phyloP scores from a whole-genome alignment of 1,284 basidiomycete genomes.

The Sanghuangporus weigelae region DNA sequence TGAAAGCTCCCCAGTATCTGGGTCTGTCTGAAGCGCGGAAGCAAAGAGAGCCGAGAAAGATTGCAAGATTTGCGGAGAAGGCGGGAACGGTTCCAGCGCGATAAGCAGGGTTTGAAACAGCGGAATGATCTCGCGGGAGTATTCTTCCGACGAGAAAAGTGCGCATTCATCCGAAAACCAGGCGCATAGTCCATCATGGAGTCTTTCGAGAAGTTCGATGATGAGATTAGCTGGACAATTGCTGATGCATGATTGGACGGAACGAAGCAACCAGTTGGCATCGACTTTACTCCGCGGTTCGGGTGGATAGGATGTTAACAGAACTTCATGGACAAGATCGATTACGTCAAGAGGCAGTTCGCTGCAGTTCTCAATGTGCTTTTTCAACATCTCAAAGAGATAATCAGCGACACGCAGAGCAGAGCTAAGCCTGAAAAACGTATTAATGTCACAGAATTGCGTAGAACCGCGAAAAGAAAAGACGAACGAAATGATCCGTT shows the following conservation, averaged over 20 bases:
- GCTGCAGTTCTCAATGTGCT: conserved; percentile 36
- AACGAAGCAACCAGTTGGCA: conserved; percentile 56
- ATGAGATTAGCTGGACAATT: conserved; percentile 45
- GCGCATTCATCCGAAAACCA: conserved; percentile 60
- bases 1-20: background rate
- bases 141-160: conserved; percentile 46
- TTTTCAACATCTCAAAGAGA: conserved; percentile 50
- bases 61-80: conserved; percentile 12
- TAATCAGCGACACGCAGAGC: conserved; percentile 52
- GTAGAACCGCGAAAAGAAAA: background rate
- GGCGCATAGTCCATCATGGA: conserved; percentile 49
- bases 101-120: conserved; percentile 19
- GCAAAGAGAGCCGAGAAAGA: conserved; percentile 16
- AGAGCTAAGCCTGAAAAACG: conserved; percentile 25
- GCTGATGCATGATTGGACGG: conserved; percentile 48
- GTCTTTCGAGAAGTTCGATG: conserved; percentile 37
- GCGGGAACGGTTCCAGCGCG: conserved; percentile 12
- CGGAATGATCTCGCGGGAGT: conserved; percentile 36
- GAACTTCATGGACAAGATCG: conserved; percentile 51
- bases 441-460: background rate
- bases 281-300: conserved; percentile 45
- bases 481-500: conserved; percentile 34
- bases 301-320: conserved; percentile 62
- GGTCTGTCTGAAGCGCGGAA: conserved; percentile 16
- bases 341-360: conserved; percentile 44